Percentiles rank a stretch among this genome's conserved stretches.
Conservation (phyloP, 305 asterid genomes). For the Solanum chacoense region DNA sequence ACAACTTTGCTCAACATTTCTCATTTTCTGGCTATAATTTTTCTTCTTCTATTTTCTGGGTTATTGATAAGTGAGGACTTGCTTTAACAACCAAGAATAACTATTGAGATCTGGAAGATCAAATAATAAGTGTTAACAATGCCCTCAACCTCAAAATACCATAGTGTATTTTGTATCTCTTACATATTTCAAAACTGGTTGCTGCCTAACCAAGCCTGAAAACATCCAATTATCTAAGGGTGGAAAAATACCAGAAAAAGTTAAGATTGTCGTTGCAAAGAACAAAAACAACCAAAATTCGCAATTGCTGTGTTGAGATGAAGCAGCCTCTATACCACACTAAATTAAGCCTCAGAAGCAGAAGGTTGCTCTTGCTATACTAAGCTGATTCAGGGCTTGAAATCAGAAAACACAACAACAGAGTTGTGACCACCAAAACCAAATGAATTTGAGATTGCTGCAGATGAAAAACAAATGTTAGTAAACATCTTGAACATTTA, state of each 20-base stretch:
- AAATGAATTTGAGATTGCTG: constrained; percentile 84
- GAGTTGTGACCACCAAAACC: constrained; percentile 96
- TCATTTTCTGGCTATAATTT: neutral
- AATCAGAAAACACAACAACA: constrained; percentile 74
- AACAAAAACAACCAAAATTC: neutral
- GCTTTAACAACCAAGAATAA: neutral
- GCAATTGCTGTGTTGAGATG: neutral
- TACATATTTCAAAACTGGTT: neutral
- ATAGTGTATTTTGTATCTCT: neutral
- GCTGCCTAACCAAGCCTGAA: neutral
- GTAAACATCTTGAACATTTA: neutral
- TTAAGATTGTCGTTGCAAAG: neutral
- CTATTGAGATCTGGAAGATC: neutral
- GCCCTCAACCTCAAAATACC: neutral
- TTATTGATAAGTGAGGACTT: neutral
- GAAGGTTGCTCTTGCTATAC: neutral
- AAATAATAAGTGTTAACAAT: neutral
- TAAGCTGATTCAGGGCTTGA: constrained; percentile 43
- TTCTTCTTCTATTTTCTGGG: neutral
- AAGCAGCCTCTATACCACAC: neutral
- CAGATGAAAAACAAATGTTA: constrained; percentile 7
- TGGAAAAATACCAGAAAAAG: neutral
- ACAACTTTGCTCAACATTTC: neutral
- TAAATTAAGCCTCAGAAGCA: neutral
- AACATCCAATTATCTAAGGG: neutral